Conservation (phyloP, 768 basidiomycete genomes). For the Cystobasidiopsis lactophilus region DNA sequence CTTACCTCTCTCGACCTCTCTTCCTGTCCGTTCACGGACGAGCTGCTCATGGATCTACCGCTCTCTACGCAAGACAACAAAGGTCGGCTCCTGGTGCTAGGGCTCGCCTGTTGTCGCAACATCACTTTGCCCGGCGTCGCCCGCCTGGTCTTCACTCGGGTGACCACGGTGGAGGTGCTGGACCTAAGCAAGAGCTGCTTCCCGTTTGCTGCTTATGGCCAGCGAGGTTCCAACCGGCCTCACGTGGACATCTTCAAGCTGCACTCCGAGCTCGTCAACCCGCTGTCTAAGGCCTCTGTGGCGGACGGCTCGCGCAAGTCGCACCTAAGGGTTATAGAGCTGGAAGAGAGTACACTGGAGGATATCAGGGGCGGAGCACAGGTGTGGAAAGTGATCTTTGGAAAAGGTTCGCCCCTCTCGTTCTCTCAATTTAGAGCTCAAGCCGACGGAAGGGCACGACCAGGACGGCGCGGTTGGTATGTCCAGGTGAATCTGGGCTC, state of each 20-base stretch:
- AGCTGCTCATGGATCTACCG: slow-evolving; percentile 35
- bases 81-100: slow-evolving; percentile 49
- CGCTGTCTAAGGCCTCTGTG: slow-evolving; percentile 57
- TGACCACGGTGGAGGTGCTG: slow-evolving; percentile 60
- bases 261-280: slow-evolving; percentile 54
- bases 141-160: slow-evolving; percentile 44
- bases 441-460: too few relatives aligned
- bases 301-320: slow-evolving; percentile 37
- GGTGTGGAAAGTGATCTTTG: slow-evolving; percentile 68
- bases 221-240: slow-evolving; percentile 27
- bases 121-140: slow-evolving; percentile 45
- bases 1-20: slow-evolving; percentile 80
- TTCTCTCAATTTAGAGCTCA: too few relatives aligned
- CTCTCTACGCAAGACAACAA: slow-evolving; percentile 34
- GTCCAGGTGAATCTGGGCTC: slow-evolving; percentile 27
- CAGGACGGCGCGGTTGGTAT: slow-evolving; percentile 26
- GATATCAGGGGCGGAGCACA: slow-evolving; percentile 52
- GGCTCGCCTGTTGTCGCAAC: slow-evolving; percentile 61
- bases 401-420: too few relatives aligned
- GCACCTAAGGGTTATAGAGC: slow-evolving; percentile 63
- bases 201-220: slow-evolving; percentile 29
- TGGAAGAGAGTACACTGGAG: slow-evolving; percentile 46
- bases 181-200: slow-evolving; percentile 48
- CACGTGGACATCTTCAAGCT: slow-evolving; percentile 31
- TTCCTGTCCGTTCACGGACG: slow-evolving; percentile 46